A percentile compares a stretch with the other conserved stretches of the same genome.
These are phyloP conservation scores for Phytophthora foliorum DNA, from an alignment of 352 stramenopile genomes.

Conservation along the genomic window DNA sequence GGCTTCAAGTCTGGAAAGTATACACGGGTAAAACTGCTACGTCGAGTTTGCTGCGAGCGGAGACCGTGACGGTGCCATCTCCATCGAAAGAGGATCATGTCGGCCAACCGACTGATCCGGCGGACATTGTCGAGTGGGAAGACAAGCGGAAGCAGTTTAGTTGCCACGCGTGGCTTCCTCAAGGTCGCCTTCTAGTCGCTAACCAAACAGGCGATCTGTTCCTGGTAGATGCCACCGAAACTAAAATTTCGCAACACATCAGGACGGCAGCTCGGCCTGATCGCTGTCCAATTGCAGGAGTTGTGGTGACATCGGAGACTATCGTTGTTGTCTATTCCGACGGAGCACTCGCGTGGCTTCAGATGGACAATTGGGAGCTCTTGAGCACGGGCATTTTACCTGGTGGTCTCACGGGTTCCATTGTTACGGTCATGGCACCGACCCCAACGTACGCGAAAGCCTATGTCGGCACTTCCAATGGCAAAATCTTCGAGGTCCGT, in stretches of 20 bases:
- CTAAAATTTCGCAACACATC: slow-evolving; percentile 44
- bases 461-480: slow-evolving; percentile 64
- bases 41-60: slow-evolving; percentile 44
- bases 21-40: slow-evolving; percentile 47
- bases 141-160: slow-evolving; percentile 58
- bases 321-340: slow-evolving; percentile 64
- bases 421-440: slow-evolving; percentile 51
- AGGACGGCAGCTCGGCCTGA: slow-evolving; percentile 42
- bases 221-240: slow-evolving; percentile 50
- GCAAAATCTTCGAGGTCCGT: slow-evolving; percentile 74
- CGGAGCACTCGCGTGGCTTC: slow-evolving; percentile 60
- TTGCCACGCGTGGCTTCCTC: slow-evolving; percentile 70
- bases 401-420: slow-evolving; percentile 1
- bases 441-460: slow-evolving; percentile 68
- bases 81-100: background rate
- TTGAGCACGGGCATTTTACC: slow-evolving; percentile 49
- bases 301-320: slow-evolving; percentile 66
- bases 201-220: slow-evolving; percentile 69
- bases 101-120: slow-evolving; percentile 6
- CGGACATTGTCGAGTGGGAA: slow-evolving; percentile 50
- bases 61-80: slow-evolving; percentile 27
- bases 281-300: slow-evolving; percentile 48
- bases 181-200: slow-evolving; percentile 52
- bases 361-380: slow-evolving; percentile 52
- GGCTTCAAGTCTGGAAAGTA: slow-evolving; percentile 78